Base-by-base conservation (phyloP, 768 basidiomycete species). In the Hypholoma sublateritium region DNA sequence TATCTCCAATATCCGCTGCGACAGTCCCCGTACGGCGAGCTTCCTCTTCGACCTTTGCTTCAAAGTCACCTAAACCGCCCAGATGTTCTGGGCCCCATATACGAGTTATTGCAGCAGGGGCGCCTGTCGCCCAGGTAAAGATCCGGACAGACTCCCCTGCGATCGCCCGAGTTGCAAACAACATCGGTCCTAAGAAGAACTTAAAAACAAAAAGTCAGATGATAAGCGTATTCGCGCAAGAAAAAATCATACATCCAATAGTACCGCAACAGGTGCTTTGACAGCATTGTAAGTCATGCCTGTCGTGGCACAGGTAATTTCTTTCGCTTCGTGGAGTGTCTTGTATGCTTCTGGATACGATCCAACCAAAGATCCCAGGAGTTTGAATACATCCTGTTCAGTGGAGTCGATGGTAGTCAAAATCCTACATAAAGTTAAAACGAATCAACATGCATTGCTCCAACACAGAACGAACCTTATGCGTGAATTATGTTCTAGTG, bases 291-390 rank as follows among this genome's bases (percentile, higher is more conserved):
- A 61, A 16, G 36, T 41, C 34, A 44, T 45, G 5, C 49, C 54
- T 14, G 49, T 56, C 8, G 53, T 42, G 17, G 60, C 43, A 24
- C 60, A 61, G 2, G 54, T 52, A 22, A 61, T 36, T 9, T 57
- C 44, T 7, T 41, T 47, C 5, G 12, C 54, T 41, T 56, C 49
- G 7, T 39, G 24, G 2, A 61, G 54, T 2, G 50, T 49, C 21
- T 58, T 24, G 32, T 61, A 61, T 2, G 48, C 49, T n/a, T 4
- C 16, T 2, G 50, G 34, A n/a, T 22, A 48, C 12, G 42, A 28
- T 41, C 41, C 44, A 13, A 45, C 28, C 3, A 56, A 28, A 12
- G 21, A 12, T 14, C 21, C 46, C 6, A 47, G 16, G 16, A 47
- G 19, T 25, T 47, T 28, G 24, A 47, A 47, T 14, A 47, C 46